Evolutionary conservation across 148 eudicot species (phyloP).

Genomic region (Polygonum aviculare): DNA sequence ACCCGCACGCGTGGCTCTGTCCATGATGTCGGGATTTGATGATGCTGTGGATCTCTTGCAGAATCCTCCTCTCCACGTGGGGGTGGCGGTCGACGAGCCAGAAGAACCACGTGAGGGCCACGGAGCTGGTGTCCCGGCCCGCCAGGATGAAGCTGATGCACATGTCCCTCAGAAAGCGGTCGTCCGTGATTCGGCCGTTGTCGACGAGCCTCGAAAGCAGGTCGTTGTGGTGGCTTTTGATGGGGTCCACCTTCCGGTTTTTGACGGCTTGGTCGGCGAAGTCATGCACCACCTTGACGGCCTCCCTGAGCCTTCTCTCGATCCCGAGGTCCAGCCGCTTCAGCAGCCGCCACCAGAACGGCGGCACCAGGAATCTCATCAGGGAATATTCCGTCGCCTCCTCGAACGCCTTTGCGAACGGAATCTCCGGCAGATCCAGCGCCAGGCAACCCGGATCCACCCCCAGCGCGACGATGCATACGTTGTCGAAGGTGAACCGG

Average conservation of each 20-base stretch:
- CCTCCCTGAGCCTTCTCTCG: conserved; percentile 34
- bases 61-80: conserved; percentile 25
- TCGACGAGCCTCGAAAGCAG: conserved; percentile 47
- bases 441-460: conserved; percentile 46
- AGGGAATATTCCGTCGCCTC: conserved; percentile 46
- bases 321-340: conserved; percentile 25
- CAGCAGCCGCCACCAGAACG: conserved; percentile 40
- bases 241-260: conserved; percentile 32
- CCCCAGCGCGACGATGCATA: conserved; percentile 46
- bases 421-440: conserved; percentile 33
- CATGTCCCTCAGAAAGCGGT: conserved; percentile 34
- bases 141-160: conserved; percentile 56
- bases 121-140: conserved; percentile 55
- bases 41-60: conserved; percentile 21
- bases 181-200: conserved; percentile 10
- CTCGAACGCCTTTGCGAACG: conserved; percentile 55
- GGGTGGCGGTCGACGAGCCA: conserved; percentile 41
- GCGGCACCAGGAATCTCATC: conserved; percentile 39
- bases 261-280: conserved; percentile 47
- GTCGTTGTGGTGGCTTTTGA: conserved; percentile 19
- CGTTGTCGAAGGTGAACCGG: conserved; percentile 51
- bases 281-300: conserved; percentile 34
- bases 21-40: neutral
- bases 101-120: conserved; percentile 48
- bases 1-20: neutral